phyloP scores from a whole-genome alignment of 306 rosid species.

The Vigna reflexopilosa region DNA sequence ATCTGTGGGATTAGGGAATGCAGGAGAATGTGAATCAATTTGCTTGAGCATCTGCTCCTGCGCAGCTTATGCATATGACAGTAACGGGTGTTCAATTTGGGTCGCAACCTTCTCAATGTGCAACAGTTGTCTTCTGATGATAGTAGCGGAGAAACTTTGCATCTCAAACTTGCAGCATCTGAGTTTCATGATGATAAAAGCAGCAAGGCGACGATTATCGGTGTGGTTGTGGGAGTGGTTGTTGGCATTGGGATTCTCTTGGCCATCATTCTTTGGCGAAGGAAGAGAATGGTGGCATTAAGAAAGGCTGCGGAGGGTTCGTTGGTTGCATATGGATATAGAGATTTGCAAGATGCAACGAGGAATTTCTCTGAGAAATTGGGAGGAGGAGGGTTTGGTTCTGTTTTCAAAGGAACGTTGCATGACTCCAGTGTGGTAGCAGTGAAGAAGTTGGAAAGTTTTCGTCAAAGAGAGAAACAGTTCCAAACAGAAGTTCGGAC shows the following conservation, averaged over 20 bases:
- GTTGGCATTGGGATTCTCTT: constrained; percentile 39
- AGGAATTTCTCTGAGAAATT: constrained; percentile 81
- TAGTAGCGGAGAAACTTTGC: constrained; percentile 48
- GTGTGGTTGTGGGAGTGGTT: constrained; percentile 46
- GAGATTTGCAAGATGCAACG: constrained; percentile 59
- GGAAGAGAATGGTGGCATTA: constrained; percentile 38
- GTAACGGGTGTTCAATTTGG: constrained; percentile 58
- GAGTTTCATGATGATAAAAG: constrained; percentile 46
- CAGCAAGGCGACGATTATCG: constrained; percentile 37
- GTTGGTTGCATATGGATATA: constrained; percentile 54
- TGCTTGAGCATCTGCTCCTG: constrained; percentile 57
- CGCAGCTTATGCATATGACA: constrained; percentile 49
- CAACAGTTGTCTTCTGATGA: constrained; percentile 52
- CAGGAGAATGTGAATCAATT: constrained; percentile 47
- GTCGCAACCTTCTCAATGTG: constrained; percentile 44
- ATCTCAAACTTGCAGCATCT: constrained; percentile 64
- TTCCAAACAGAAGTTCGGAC: constrained; percentile 81
- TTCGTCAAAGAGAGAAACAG: constrained; percentile 87
- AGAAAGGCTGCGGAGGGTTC: constrained; percentile 47
- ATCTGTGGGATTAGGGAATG: constrained; percentile 28
- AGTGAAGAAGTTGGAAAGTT: constrained; percentile 80
- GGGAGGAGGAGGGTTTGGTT: constrained; percentile 94
- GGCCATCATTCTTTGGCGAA: constrained; percentile 45
- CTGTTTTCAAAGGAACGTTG: constrained; percentile 77
- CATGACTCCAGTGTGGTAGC: constrained; percentile 69